These are phyloP conservation scores for Mortierella sp. DNA, from an alignment of 371 early-diverging fungal genomes.

Conservation along the genomic window DNA sequence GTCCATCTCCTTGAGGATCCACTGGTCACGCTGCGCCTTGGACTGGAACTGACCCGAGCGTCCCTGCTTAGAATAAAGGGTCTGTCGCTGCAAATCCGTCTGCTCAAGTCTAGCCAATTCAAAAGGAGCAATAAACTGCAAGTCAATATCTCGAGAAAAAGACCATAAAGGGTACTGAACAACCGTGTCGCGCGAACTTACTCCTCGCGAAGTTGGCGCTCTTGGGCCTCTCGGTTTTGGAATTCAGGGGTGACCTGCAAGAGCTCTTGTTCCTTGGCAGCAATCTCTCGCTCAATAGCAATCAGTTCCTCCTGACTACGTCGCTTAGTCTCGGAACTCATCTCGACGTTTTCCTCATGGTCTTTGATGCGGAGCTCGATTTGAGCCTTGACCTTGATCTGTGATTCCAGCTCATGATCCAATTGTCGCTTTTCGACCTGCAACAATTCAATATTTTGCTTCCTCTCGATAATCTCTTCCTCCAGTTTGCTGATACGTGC, in stretches of 20 bases:
- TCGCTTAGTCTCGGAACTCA: conserved; percentile 53
- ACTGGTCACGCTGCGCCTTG: conserved; percentile 81
- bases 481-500: conserved; percentile 54
- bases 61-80: conserved; percentile 88
- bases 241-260: conserved; percentile 67
- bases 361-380: conserved; percentile 71
- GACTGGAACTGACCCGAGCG: conserved; percentile 81
- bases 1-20: conserved; percentile 79
- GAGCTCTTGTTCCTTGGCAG: conserved; percentile 68
- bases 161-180: too few species aligned
- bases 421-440: conserved; percentile 72
- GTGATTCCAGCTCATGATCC: conserved; percentile 67
- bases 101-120: conserved; percentile 55
- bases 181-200: conserved; percentile 36
- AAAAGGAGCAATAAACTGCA: background rate
- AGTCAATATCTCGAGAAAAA: background rate
- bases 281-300: conserved; percentile 71
- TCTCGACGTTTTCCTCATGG: conserved; percentile 66
- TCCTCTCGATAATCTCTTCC: conserved; percentile 59
- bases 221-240: conserved; percentile 63
- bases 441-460: conserved; percentile 64
- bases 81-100: conserved; percentile 66
- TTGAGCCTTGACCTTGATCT: conserved; percentile 70
- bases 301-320: conserved; percentile 62
- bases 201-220: conserved; percentile 63